phyloP scores from a whole-genome alignment of 805 yeast species.

The Schizosaccharomyces cryophilus region DNA sequence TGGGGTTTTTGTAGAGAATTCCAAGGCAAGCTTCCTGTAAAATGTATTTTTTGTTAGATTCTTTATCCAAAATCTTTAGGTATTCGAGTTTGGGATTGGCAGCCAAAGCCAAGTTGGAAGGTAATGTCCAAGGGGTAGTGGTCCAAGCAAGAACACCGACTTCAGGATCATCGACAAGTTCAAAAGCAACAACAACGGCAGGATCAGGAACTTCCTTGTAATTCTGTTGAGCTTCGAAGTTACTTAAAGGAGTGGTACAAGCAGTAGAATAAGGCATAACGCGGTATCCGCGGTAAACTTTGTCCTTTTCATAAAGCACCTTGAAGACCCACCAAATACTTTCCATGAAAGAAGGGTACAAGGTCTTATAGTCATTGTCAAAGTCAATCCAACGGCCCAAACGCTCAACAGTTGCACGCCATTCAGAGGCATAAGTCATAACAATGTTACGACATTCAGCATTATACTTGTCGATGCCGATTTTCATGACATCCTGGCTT shows the following conservation, averaged over 20 bases:
- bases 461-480: constrained; percentile 88
- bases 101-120: constrained; percentile 76
- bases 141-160: constrained; percentile 92
- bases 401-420: constrained; percentile 84
- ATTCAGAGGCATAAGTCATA: constrained; percentile 85
- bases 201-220: constrained; percentile 95
- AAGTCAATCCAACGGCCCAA: constrained; percentile 98
- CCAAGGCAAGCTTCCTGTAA: constrained; percentile 61
- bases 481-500: constrained; percentile 76
- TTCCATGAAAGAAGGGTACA: constrained; percentile 92
- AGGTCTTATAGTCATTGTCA: constrained; percentile 91
- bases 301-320: constrained; percentile 58
- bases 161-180: constrained; percentile 52
- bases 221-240: constrained; percentile 95
- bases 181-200: constrained; percentile 80
- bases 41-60: constrained; percentile 54
- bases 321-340: constrained; percentile 98
- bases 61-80: constrained; percentile 78
- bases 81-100: constrained; percentile 82
- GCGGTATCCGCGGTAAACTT: constrained; percentile 82
- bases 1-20: constrained; percentile 82
- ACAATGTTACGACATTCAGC: constrained; percentile 89
- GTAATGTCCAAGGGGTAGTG: constrained; percentile 98
- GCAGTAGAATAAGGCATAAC: constrained; percentile 99
- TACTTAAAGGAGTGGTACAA: constrained; percentile 82